Conservation (phyloP, 148 eudicot genomes). For the Spergularia bocconei region DNA sequence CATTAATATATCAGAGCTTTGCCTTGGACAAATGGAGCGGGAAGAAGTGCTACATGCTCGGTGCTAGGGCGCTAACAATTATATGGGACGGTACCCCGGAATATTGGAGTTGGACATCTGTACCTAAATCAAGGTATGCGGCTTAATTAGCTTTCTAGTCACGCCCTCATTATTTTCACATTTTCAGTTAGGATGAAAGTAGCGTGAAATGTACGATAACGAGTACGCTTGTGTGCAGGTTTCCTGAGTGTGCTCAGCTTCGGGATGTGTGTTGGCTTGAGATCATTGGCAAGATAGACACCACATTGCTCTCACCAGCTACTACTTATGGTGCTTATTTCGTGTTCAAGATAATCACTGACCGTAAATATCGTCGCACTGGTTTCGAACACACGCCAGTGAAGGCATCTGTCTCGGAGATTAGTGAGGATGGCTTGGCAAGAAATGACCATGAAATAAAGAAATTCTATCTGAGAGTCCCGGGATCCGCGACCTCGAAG, state of each 20-base stretch:
- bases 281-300: slow-evolving; percentile 26
- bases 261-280: slow-evolving; percentile 39
- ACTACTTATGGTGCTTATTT: slow-evolving; percentile 37
- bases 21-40: slow-evolving; percentile 27
- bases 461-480: too few species aligned
- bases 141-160: neutral
- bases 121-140: neutral
- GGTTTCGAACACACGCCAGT: slow-evolving; percentile 18
- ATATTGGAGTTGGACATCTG: slow-evolving; percentile 24
- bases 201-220: neutral
- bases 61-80: slow-evolving; percentile 27
- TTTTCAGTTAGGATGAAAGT: neutral
- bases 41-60: slow-evolving; percentile 33
- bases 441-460: neutral
- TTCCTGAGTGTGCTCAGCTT: slow-evolving; percentile 38
- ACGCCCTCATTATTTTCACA: neutral
- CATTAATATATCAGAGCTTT: slow-evolving; percentile 28
- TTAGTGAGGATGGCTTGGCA: neutral
- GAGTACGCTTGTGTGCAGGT: slow-evolving; percentile 9
- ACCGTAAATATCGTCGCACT: neutral
- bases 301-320: slow-evolving; percentile 25
- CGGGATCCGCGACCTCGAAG: too few species aligned
- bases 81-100: neutral
- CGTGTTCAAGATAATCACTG: slow-evolving; percentile 26
- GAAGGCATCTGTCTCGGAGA: neutral